Conservation (phyloP, 805 yeast species). For the Starmerella floris region DNA sequence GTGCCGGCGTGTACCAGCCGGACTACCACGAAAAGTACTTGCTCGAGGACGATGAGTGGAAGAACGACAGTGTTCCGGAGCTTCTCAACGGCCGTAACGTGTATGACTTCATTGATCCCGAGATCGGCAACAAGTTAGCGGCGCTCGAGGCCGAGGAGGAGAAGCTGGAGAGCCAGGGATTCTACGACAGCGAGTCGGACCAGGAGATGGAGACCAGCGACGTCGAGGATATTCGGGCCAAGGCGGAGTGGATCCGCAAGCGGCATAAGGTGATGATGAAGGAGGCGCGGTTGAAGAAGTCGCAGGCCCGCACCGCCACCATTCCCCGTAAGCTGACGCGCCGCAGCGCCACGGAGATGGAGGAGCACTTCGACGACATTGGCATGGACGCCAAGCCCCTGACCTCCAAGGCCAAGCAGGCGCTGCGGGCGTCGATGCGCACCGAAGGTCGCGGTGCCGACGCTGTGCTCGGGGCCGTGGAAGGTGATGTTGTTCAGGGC, state of each 20-base stretch:
- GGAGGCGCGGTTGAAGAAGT: constrained; percentile 75
- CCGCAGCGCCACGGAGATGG: constrained; percentile 58
- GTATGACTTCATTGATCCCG: constrained; percentile 93
- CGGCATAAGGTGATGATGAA: constrained; percentile 88
- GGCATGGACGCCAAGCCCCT: constrained; percentile 76
- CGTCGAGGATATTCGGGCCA: constrained; percentile 55
- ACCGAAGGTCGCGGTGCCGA: constrained; percentile 56
- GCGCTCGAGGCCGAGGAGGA: constrained; percentile 97
- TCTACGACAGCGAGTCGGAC: constrained; percentile 57
- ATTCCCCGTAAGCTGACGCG: constrained; percentile 73
- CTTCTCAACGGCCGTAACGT: constrained; percentile 90
- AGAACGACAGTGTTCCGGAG: constrained; percentile 94
- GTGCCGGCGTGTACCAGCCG: constrained; percentile 95
- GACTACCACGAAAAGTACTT: constrained; percentile 85
- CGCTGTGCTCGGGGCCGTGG: constrained; percentile 47
- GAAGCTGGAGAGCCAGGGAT: constrained; percentile 81
- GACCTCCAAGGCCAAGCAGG: constrained; percentile 35
- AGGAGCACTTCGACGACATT: constrained; percentile 72
- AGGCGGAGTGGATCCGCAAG: constrained; percentile 91
- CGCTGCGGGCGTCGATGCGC: constrained; percentile 28
- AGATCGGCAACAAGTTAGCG: constrained; percentile 81
- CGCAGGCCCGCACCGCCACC: constrained; percentile 76
- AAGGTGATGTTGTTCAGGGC: constrained; percentile 30
- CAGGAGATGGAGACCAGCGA: constrained; percentile 51
- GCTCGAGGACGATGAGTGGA: constrained; percentile 94